phyloP scores from a whole-genome alignment of 73 alveolate genomes.

The Tetrahymena thermophila region DNA sequence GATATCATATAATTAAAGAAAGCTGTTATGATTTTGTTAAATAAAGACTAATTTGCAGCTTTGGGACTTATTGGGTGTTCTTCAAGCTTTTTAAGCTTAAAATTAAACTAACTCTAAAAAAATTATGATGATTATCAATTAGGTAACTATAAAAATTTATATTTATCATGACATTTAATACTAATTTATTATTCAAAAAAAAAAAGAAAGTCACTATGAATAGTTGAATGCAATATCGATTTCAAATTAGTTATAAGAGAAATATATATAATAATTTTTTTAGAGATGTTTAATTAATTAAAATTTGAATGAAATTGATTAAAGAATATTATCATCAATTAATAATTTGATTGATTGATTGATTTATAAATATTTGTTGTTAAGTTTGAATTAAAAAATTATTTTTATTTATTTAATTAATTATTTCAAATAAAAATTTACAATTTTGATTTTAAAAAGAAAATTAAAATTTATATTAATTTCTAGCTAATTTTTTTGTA shows the following conservation, averaged over 20 bases:
- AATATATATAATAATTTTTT: too few species aligned
- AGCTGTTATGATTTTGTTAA: background rate
- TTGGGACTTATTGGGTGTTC: background rate
- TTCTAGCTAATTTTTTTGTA: too few species aligned
- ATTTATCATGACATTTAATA: too few species aligned
- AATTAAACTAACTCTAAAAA: background rate
- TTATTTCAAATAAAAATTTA: too few species aligned
- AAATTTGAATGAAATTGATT: background rate
- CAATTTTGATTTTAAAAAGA: too few species aligned
- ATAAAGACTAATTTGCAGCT: background rate
- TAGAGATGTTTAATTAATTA: background rate
- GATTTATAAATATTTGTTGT: too few species aligned
- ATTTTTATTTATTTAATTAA: too few species aligned
- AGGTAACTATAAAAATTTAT: background rate
- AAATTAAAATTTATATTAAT: too few species aligned
- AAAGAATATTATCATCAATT: background rate
- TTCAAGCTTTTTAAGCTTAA: background rate
- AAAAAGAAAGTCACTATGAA: background rate
- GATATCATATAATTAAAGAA: background rate
- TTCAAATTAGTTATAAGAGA: background rate
- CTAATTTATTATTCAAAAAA: too few species aligned
- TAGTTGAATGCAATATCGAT: background rate
- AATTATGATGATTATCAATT: too few species aligned
- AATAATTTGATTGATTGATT: too few species aligned
- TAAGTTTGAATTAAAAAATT: too few species aligned